Evolutionary conservation across 2,329 filamentous ascomycete species (phyloP).

Genomic region (Aspergillus floridensis): DNA sequence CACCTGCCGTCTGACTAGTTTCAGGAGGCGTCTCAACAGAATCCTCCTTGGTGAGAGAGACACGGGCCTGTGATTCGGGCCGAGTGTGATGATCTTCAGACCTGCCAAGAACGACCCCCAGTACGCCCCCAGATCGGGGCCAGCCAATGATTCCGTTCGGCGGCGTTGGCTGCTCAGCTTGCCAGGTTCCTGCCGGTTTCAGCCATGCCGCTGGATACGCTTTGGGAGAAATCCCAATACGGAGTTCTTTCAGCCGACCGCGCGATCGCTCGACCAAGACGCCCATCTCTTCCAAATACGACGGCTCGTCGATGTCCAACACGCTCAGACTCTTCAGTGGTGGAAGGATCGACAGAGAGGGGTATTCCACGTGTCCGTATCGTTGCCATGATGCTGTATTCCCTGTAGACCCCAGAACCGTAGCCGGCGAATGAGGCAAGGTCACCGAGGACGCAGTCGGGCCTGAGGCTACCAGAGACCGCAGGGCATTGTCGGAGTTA

Average conservation of each 20-base stretch:
- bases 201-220: slow-evolving; percentile 28
- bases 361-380: slow-evolving; percentile 67
- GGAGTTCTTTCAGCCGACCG: slow-evolving; percentile 64
- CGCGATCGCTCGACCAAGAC: slow-evolving; percentile 70
- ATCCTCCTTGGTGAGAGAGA: slow-evolving; percentile 5
- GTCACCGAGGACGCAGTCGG: slow-evolving; percentile 18
- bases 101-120: slow-evolving; percentile 29
- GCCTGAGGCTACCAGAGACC: slow-evolving; percentile 13
- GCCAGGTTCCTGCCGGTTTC: slow-evolving; percentile 21
- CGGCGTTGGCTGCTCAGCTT: slow-evolving; percentile 13
- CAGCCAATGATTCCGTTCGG: slow-evolving; percentile 21
- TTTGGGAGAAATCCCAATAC: slow-evolving; percentile 65
- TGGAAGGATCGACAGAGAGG: slow-evolving; percentile 75
- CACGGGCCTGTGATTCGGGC: background rate
- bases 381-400: slow-evolving; percentile 47
- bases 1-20: background rate
- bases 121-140: slow-evolving; percentile 34
- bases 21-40: background rate
- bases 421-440: slow-evolving; percentile 18
- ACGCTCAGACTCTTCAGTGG: slow-evolving; percentile 72
- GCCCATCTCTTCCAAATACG: slow-evolving; percentile 80
- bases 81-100: slow-evolving; percentile 2
- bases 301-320: slow-evolving; percentile 77
- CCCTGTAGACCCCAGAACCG: slow-evolving; percentile 15
- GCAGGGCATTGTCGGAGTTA: slow-evolving; percentile 54